These are phyloP conservation scores for Candida tetrigidarum DNA, from an alignment of 1,139 yeast species.

Conservation along the genomic window DNA sequence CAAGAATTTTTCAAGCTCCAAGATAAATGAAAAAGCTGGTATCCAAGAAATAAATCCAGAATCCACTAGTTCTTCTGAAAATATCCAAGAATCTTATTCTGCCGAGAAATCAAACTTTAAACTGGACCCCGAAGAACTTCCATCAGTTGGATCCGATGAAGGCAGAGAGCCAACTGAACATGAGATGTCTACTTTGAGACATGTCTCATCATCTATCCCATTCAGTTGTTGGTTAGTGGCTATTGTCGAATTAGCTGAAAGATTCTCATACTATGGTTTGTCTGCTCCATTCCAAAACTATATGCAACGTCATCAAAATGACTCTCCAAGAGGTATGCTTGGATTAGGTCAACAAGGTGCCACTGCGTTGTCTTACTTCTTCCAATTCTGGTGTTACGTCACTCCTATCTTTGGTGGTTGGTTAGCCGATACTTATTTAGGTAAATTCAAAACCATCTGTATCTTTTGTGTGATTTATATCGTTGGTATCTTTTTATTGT, in stretches of 20 bases:
- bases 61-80: neutral
- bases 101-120: neutral
- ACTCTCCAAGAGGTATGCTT: conserved; percentile 61
- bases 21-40: neutral
- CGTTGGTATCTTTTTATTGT: conserved; percentile 63
- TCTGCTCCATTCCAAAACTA: conserved; percentile 78
- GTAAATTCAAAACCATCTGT: conserved; percentile 71
- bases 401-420: conserved; percentile 81
- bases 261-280: conserved; percentile 82
- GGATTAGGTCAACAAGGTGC: conserved; percentile 66
- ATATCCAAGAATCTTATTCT: neutral
- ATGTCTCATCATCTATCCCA: conserved; percentile 44
- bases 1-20: neutral
- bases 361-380: conserved; percentile 72
- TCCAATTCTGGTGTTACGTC: conserved; percentile 82
- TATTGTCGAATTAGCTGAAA: conserved; percentile 75
- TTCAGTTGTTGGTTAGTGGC: conserved; percentile 70
- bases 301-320: conserved; percentile 56
- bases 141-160: conserved; percentile 18
- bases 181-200: conserved; percentile 42
- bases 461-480: conserved; percentile 62
- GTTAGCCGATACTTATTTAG: conserved; percentile 73
- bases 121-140: conserved; percentile 5
- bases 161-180: conserved; percentile 39
- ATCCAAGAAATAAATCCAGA: neutral